These are phyloP conservation scores for Rhodamnia argentea DNA, from an alignment of 345 rosid species.

Conservation along the genomic window DNA sequence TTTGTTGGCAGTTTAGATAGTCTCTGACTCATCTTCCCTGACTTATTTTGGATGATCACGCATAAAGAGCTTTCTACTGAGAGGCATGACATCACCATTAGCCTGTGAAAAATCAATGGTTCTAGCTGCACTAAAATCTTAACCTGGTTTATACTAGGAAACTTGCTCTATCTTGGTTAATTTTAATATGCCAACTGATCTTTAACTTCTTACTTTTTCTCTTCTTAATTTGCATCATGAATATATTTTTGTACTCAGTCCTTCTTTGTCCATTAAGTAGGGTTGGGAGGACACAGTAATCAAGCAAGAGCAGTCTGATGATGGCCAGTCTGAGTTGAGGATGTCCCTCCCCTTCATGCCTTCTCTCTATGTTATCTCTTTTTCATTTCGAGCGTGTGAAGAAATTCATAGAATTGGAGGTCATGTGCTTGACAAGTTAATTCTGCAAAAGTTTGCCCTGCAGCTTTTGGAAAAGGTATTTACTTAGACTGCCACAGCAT, in stretches of 20 bases:
- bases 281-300: conserved; percentile 98
- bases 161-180: neutral
- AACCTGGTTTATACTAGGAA: neutral
- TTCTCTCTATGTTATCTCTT: conserved; percentile 80
- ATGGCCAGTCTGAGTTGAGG: conserved; percentile 68
- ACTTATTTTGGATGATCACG: neutral
- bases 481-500: neutral
- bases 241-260: neutral
- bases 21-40: neutral
- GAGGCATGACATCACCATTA: neutral
- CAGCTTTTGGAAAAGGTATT: conserved; percentile 72
- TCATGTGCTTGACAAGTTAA: conserved; percentile 83
- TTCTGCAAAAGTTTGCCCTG: conserved; percentile 68
- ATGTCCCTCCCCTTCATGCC: conserved; percentile 93
- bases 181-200: neutral
- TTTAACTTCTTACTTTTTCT: neutral
- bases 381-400: conserved; percentile 92
- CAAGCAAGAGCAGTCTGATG: conserved; percentile 66
- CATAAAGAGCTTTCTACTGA: neutral
- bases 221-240: neutral
- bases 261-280: conserved; percentile 26
- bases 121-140: neutral
- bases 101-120: neutral
- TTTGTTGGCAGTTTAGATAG: neutral
- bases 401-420: conserved; percentile 98